A percentile compares a stretch with the other conserved stretches of the same genome.
Conservation (phyloP, 441 rosid genomes). For the Gossypium schwendimanii region DNA sequence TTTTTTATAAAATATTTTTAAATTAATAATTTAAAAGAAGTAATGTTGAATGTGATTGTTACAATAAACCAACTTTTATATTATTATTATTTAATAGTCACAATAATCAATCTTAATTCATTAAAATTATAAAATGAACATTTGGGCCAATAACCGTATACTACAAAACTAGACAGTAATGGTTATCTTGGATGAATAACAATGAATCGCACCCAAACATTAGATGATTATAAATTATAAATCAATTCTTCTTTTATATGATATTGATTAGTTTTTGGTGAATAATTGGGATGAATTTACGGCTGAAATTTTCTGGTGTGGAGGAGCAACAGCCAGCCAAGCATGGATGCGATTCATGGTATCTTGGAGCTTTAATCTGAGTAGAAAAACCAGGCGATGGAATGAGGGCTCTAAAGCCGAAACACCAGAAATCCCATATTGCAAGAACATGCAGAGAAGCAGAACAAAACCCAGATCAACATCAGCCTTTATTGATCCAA, state of each 20-base stretch:
- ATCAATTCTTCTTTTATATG: background rate
- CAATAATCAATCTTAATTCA: too few relatives aligned
- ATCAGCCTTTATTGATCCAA: constrained; percentile 11
- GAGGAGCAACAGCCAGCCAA: background rate
- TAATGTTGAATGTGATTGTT: too few relatives aligned
- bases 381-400: background rate
- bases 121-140: background rate
- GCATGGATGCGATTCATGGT: background rate
- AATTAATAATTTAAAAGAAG: too few relatives aligned
- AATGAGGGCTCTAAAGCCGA: constrained; percentile 13
- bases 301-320: background rate
- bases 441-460: constrained; percentile 15
- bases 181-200: background rate
- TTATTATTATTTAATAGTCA: too few relatives aligned
- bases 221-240: background rate
- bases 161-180: background rate
- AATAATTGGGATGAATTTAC: background rate
- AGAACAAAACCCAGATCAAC: constrained; percentile 28
- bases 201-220: background rate
- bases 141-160: background rate
- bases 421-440: background rate
- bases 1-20: too few relatives aligned
- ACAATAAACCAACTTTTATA: too few relatives aligned
- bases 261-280: background rate
- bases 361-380: constrained; percentile 14